Percentiles rank a stretch among this genome's conserved stretches.
phyloP scores from a whole-genome alignment of 768 basidiomycete genomes.

The Fomitopsis serialis region DNA sequence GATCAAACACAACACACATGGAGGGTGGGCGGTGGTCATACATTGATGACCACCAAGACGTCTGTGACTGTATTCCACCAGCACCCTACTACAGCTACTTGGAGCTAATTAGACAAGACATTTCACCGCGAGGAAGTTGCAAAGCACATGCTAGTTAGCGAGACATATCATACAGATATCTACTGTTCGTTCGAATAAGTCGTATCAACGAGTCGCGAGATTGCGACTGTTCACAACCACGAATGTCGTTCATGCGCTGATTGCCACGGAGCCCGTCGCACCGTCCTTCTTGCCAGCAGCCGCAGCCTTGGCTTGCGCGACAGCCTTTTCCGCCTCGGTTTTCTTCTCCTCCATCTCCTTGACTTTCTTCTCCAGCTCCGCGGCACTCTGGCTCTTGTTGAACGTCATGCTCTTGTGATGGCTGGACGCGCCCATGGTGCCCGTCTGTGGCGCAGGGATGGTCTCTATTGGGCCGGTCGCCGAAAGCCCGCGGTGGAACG shows the following conservation, averaged over 20 bases:
- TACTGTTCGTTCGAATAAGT: no score
- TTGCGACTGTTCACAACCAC: no score
- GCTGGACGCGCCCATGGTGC: conserved; percentile 59
- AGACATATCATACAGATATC: no score
- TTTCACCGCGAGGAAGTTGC: no score
- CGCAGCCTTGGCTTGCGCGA: conserved; percentile 49
- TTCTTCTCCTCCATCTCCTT: conserved; percentile 67
- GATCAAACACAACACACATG: no score
- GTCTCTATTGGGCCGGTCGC: conserved; percentile 55
- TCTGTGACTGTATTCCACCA: no score
- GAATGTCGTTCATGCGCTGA: conserved; percentile 21
- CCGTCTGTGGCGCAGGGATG: conserved; percentile 57
- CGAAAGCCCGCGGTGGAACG: conserved; percentile 76
- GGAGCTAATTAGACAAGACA: no score
- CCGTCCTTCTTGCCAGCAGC: conserved; percentile 60
- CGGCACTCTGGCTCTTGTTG: conserved; percentile 38
- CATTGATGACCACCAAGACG: no score
- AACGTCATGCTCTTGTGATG: conserved; percentile 70
- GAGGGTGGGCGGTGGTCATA: no score
- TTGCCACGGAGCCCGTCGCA: conserved; percentile 31
- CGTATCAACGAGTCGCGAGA: no score
- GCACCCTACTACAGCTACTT: no score
- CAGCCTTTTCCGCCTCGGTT: conserved; percentile 56
- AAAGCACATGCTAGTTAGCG: no score
- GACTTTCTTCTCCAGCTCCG: conserved; percentile 41